A percentile compares a stretch with the other conserved stretches of the same genome.
Conservation (phyloP, 176 grass and related monocot species). For the Zoysia japonica region DNA sequence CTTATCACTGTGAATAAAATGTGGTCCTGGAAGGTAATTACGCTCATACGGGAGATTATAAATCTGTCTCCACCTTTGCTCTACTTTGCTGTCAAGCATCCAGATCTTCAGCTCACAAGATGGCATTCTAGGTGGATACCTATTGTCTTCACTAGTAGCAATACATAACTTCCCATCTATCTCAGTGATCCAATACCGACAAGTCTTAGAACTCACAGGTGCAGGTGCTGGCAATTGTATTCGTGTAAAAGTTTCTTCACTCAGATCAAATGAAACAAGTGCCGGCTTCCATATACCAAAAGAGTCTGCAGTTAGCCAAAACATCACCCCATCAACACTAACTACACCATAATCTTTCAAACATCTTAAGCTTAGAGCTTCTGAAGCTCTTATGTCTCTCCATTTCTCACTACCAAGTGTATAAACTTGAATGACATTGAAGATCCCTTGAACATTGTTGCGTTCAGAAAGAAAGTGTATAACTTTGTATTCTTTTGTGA, state of each 20-base stretch:
- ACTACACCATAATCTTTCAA: background rate
- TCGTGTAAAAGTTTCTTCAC: background rate
- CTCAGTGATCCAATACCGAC: background rate
- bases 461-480: background rate
- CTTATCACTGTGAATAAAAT: conserved; percentile 36
- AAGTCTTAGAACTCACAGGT: background rate
- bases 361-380: conserved; percentile 15
- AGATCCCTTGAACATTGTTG: background rate
- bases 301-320: conserved; percentile 14
- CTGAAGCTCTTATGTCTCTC: background rate
- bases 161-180: conserved; percentile 17
- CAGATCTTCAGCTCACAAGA: too few relatives aligned
- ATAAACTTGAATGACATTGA: conserved; percentile 40
- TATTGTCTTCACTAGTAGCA: background rate
- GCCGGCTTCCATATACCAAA: background rate
- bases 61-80: too few relatives aligned
- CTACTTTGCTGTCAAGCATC: too few relatives aligned
- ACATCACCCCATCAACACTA: conserved; percentile 14
- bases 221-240: background rate
- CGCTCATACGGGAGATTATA: background rate
- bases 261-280: conserved; percentile 34
- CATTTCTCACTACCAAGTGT: conserved; percentile 19
- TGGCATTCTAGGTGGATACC: too few relatives aligned
- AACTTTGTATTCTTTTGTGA: conserved; percentile 36
- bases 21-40: background rate